These are phyloP conservation scores for Raffaelea deltoideospora DNA, from an alignment of 2,329 filamentous ascomycete species.

Conservation along the genomic window DNA sequence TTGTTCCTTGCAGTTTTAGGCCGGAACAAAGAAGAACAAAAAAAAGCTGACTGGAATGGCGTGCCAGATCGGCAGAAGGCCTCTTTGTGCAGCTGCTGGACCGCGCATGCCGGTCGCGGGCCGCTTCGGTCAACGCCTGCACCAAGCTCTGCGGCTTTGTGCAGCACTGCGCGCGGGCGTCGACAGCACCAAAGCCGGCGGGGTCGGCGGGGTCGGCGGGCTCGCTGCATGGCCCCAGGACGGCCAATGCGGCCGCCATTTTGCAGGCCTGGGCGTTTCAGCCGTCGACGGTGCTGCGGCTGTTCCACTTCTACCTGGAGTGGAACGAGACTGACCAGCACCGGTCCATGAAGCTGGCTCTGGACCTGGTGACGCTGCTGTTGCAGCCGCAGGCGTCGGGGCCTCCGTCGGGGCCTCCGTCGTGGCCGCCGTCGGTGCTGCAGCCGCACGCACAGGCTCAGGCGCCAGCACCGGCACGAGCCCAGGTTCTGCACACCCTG, in stretches of 20 bases:
- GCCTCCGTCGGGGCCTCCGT: too few relatives aligned
- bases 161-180: slow-evolving; percentile 41
- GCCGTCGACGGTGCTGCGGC: slow-evolving; percentile 26
- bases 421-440: too few relatives aligned
- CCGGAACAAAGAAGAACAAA: too few relatives aligned
- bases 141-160: slow-evolving; percentile 47
- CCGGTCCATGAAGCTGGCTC: slow-evolving; percentile 45
- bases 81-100: slow-evolving; percentile 32
- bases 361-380: slow-evolving; percentile 40
- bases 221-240: too few relatives aligned
- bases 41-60: neutral
- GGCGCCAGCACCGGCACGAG: slow-evolving; percentile 24
- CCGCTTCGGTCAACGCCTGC: slow-evolving; percentile 40
- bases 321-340: slow-evolving; percentile 54
- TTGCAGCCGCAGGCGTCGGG: too few relatives aligned
- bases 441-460: slow-evolving; percentile 29
- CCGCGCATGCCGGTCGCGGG: slow-evolving; percentile 36
- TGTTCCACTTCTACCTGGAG: slow-evolving; percentile 50
- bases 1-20: neutral
- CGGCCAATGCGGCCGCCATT: too few relatives aligned
- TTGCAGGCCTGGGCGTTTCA: slow-evolving; percentile 38
- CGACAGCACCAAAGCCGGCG: too few relatives aligned
- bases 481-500: slow-evolving; percentile 32
- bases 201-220: slow-evolving; percentile 9
- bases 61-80: slow-evolving; percentile 5